A percentile compares a stretch with the other conserved stretches of the same genome.
Conservation (phyloP, 768 basidiomycete genomes). For the Boletellus ananas region DNA sequence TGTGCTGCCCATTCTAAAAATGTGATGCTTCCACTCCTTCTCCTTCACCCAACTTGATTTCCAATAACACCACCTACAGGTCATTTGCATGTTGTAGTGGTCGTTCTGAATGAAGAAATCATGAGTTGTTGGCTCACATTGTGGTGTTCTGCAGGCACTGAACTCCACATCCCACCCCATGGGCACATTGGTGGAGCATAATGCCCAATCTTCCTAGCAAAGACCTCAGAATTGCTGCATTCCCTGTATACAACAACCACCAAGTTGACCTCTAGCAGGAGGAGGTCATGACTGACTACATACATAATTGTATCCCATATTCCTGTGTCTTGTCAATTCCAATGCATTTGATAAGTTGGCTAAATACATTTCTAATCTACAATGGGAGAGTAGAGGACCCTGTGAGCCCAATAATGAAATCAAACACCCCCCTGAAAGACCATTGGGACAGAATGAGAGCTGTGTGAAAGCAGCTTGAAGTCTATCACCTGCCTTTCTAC, state of each 20-base stretch:
- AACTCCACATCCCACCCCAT: background rate
- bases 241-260: background rate
- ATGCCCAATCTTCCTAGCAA: conserved; percentile 37
- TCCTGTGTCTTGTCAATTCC: background rate
- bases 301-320: background rate
- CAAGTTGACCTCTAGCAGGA: background rate
- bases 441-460: no score
- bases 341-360: background rate
- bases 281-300: background rate
- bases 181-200: conserved; percentile 41
- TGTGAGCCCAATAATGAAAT: background rate
- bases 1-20: background rate
- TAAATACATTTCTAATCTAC: background rate
- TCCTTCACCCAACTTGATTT: background rate
- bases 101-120: background rate
- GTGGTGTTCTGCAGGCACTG: background rate
- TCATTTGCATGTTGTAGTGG: background rate
- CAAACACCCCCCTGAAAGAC: background rate
- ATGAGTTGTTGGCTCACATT: background rate
- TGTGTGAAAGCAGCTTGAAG: no score
- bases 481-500: background rate
- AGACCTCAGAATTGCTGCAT: background rate
- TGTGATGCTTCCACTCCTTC: no score
- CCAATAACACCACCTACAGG: background rate
- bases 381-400: background rate